Base-by-base conservation (phyloP, 2,329 filamentous ascomycete genomes). In the Cercospora berteroae region DNA sequence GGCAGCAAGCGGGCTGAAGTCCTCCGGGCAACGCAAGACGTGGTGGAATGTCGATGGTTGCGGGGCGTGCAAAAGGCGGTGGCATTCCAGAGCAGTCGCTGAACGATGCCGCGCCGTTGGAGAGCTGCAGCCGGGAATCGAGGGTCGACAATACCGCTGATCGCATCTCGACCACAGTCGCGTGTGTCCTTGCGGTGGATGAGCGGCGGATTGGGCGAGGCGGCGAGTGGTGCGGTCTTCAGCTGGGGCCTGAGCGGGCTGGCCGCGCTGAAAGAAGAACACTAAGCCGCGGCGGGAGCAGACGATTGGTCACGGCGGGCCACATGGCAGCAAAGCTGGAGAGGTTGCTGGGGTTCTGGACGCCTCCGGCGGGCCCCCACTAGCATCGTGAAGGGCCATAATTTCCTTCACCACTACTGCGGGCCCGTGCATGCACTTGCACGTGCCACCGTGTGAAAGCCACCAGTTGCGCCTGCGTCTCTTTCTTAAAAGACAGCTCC, bases 31-130 rank as follows among this genome's bases (percentile, higher is more conserved):
- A 56, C 52, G 48, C 48, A 27, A 6, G 48, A 13, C 18, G 52
- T 27, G 16, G 52, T 33, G 52, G 52, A 29, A 33, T 29, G 29
- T n/a, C n/a, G 25, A 29, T n/a, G 52, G 25, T 57, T 57, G 52
- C 52, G 52, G 52, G 18, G 52, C 52, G 52, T 16, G 52, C 23
- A 27, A n/a, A 27, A 9, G 23, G 58, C 23, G n/a, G 31, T 18
- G 31, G 23, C 58, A 60, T 60, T 60, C 58, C 58, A 60, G 33
- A 44, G 25, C 58, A 20, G 29, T 60, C 33, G 58, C 58, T 33
- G 33, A 18, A 27, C 58, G 58, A 39, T 42, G 58, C 23, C 58
- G 33, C 39, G 57, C 23, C n/a, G 57, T 52, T 16, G 20, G 2
- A 52, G 18, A 52, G 48, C 48, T 23, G 48, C 48, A 52, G 48